Evolutionary conservation across 352 stramenopile species (phyloP).

Genomic region (Phytophthora cajani): DNA sequence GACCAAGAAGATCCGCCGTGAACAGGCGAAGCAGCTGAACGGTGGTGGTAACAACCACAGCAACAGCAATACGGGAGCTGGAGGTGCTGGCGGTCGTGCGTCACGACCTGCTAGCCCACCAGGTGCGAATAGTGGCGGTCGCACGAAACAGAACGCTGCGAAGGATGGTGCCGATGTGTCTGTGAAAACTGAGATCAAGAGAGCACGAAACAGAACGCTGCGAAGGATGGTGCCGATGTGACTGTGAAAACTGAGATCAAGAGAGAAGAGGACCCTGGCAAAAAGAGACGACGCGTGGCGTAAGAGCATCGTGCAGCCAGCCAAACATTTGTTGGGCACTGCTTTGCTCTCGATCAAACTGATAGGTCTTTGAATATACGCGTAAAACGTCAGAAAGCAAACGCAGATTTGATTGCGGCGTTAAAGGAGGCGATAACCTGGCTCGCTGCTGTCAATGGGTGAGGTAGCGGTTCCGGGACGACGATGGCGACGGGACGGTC

Average conservation of each 20-base stretch:
- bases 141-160: conserved; percentile 15
- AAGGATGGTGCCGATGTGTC: conserved; percentile 29
- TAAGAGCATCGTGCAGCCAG: conserved; percentile 23
- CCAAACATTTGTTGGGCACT: conserved; percentile 6
- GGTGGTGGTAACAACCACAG: conserved; percentile 47
- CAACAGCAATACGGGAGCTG: conserved; percentile 41
- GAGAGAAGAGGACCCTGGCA: conserved; percentile 36
- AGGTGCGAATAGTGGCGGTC: conserved; percentile 26
- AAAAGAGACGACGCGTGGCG: conserved; percentile 69
- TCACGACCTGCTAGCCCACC: conserved; percentile 32
- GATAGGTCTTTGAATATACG: conserved; percentile 32
- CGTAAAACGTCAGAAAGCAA: conserved; percentile 16
- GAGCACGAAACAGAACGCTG: conserved; percentile 18
- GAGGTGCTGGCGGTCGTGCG: conserved; percentile 16
- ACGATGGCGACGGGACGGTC: conserved; percentile 42
- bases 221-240: conserved; percentile 29
- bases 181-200: conserved; percentile 43
- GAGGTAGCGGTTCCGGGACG: conserved; percentile 67
- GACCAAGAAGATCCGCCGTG: conserved; percentile 89
- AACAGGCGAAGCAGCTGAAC: conserved; percentile 77
- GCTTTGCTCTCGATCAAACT: not conserved
- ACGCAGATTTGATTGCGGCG: conserved; percentile 24
- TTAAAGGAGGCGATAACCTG: conserved; percentile 6
- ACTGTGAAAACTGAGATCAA: conserved; percentile 43
- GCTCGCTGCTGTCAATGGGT: conserved; percentile 51